Evolutionary conservation across 2,329 filamentous ascomycete genomes (phyloP).

Genomic region (Metarhizium robertsii): DNA sequence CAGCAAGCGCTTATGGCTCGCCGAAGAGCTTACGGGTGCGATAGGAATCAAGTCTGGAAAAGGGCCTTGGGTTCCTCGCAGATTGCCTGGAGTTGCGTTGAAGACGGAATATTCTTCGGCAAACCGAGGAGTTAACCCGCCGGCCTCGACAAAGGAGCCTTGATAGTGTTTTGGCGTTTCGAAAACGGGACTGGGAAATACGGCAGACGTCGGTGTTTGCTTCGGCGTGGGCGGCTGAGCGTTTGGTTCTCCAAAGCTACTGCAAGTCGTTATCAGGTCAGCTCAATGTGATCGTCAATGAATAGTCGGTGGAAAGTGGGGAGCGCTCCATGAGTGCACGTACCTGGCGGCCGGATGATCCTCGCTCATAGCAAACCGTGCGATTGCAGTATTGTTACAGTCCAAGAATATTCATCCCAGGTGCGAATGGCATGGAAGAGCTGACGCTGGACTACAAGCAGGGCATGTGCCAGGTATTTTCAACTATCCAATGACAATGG

Average conservation of each 20-base stretch:
- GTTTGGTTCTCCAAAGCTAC: constrained; percentile 55
- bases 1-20: constrained; percentile 39
- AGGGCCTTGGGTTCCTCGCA: constrained; percentile 34
- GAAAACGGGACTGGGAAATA: constrained; percentile 46
- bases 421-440: not conserved
- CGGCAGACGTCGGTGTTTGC: constrained; percentile 44
- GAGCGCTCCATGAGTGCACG: constrained; percentile 12
- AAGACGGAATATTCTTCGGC: constrained; percentile 58
- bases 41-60: constrained; percentile 36
- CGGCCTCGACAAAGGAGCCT: constrained; percentile 37
- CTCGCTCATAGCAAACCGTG: constrained; percentile 51
- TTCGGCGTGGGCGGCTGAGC: constrained; percentile 50
- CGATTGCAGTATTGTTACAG: constrained; percentile 10
- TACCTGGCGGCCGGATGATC: constrained; percentile 48
- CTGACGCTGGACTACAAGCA: constrained; percentile 1
- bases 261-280: constrained; percentile 23
- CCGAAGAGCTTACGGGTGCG: constrained; percentile 23
- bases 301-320: constrained; percentile 11
- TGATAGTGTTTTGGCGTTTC: constrained; percentile 44
- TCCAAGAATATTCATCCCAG: constrained; percentile 10
- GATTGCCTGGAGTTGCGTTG: constrained; percentile 52
- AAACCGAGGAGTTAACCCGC: constrained; percentile 51
- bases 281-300: constrained; percentile 12
- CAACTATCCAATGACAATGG: not conserved
- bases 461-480: not conserved